Conservation (phyloP, 140 eudicot genomes). For the Senecio squalidus region DNA sequence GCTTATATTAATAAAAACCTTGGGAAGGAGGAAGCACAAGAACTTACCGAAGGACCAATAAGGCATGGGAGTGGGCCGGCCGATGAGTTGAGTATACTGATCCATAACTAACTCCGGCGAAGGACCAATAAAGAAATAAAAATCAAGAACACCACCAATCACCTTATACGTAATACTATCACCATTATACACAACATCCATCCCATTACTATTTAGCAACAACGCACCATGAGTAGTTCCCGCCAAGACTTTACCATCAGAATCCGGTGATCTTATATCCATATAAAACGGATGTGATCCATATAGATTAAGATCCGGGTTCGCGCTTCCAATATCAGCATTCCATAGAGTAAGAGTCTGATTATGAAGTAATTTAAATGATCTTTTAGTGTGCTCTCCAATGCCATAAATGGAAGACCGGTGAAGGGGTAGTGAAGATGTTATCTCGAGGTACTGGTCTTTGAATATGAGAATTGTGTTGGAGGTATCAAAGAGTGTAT, state of each 20-base stretch:
- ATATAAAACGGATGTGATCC: conserved; percentile 92
- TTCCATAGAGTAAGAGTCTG: conserved; percentile 86
- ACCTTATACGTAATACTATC: conserved; percentile 78
- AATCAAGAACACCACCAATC: conserved; percentile 82
- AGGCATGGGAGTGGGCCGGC: conserved; percentile 87
- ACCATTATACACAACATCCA: conserved; percentile 77
- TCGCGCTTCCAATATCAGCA: conserved; percentile 50
- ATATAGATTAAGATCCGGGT: conserved; percentile 53
- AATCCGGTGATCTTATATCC: conserved; percentile 65
- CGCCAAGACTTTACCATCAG: conserved; percentile 26
- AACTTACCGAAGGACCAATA: conserved; percentile 92
- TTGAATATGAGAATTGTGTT: conserved; percentile 56
- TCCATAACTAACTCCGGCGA: conserved; percentile 67
- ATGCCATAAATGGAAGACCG: conserved; percentile 71
- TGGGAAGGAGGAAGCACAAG: neutral
- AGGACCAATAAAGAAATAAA: conserved; percentile 72
- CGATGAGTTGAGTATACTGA: conserved; percentile 77
- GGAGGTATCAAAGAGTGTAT: conserved; percentile 62
- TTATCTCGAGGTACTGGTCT: conserved; percentile 68
- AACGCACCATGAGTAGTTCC: conserved; percentile 72
- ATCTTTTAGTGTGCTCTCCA: conserved; percentile 79
- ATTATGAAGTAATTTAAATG: conserved; percentile 48
- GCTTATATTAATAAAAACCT: too few relatives aligned
- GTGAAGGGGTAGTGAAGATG: conserved; percentile 70
- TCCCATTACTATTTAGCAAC: conserved; percentile 83